Evolutionary conservation across 768 basidiomycete genomes (phyloP), one percentile per base, ranked within the genome.

Genomic region (Thelephora aurantiotincta): DNA sequence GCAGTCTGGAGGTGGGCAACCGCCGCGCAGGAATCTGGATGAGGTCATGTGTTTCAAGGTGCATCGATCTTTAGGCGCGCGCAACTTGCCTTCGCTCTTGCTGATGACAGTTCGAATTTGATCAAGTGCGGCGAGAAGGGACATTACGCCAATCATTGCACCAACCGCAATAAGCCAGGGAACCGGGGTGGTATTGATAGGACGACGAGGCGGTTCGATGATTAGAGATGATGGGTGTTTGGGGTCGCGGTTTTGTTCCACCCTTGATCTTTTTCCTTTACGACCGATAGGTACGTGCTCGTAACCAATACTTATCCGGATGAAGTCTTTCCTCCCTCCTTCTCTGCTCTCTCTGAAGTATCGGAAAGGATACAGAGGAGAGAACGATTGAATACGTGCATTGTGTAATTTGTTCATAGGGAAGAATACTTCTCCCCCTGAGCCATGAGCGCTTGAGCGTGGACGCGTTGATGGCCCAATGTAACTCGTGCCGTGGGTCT

Each of bases 131-230:
- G 88, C 34, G 81, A 89, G 62, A 82, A 84, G 54, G 94, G 94
- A 1, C 94, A 98, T 60, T 94, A 94, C 59, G 93, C 93, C 16
- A 94, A 96, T 60, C 80, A 87, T 56, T 96, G 93, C 63, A 77
- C 82, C 36, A 92, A 92, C 61, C 69, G 85, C 48, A 92, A 91
- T 60, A 82, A 90, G 19, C 91, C 91, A 22, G 91, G 91, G 11
- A 90, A 88, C 60, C 74, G 91, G 44, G 91, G 91, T 48, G 91
- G 91, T 6, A 65, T 79, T 43, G 86, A 87, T 54, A 71, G 72
- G 42, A 54, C 49, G 35, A 46, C 37, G 11, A 54, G 50, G 37
- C 54, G 53, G 33, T 53, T 47, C 33, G 67, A 62, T 37, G 52
- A 51, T 9, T 57, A 53, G 11, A 55, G 53, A 20, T 49, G n/a